These are phyloP conservation scores for Calonectria naviculata DNA, from an alignment of 2,329 filamentous ascomycete genomes.

Conservation along the genomic window DNA sequence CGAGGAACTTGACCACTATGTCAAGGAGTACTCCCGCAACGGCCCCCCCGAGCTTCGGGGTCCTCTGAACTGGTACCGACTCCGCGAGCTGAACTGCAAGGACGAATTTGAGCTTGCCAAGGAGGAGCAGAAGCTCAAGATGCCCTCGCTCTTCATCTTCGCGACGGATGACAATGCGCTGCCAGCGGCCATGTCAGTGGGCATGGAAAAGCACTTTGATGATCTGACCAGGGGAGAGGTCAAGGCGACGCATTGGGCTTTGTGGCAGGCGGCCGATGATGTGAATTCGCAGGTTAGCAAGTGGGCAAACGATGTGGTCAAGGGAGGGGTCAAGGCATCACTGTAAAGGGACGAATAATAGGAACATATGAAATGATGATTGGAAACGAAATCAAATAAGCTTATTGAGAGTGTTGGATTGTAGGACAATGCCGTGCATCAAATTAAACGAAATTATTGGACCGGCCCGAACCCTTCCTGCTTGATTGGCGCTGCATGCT, in stretches of 20 bases:
- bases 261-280: conserved; percentile 77
- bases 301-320: conserved; percentile 69
- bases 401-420: neutral
- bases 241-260: conserved; percentile 81
- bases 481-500: neutral
- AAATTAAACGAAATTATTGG: conserved; percentile 2
- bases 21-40: conserved; percentile 74
- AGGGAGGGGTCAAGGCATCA: conserved; percentile 40
- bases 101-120: conserved; percentile 75
- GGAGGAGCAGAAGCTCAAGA: conserved; percentile 63
- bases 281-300: conserved; percentile 76
- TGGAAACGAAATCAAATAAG: conserved; percentile 9
- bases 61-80: conserved; percentile 91
- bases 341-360: conserved; percentile 28
- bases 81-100: conserved; percentile 76
- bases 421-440: neutral
- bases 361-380: conserved; percentile 7
- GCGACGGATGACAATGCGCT: conserved; percentile 79
- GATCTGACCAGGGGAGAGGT: conserved; percentile 75
- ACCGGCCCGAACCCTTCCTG: neutral
- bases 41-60: conserved; percentile 72
- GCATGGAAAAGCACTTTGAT: conserved; percentile 77
- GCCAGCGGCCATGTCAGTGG: conserved; percentile 74
- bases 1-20: conserved; percentile 83
- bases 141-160: conserved; percentile 80